phyloP scores from a whole-genome alignment of 2,329 filamentous ascomycete genomes.

The Penicillium sp. region DNA sequence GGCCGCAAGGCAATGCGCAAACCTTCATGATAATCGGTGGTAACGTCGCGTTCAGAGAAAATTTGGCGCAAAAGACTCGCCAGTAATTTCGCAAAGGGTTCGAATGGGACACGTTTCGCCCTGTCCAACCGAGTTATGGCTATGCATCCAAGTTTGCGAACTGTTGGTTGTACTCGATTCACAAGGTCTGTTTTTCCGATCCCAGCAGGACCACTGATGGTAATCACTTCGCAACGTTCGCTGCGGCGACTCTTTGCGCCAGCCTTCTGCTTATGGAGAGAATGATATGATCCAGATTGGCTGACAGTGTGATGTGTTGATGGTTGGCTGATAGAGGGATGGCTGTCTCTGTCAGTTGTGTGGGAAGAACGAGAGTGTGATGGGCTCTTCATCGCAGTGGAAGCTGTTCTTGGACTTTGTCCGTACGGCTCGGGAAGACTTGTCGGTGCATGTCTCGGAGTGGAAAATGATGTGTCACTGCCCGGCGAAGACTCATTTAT shows the following conservation, averaged over 20 bases:
- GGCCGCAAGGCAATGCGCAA: slow-evolving; percentile 54
- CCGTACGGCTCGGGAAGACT: slow-evolving; percentile 10
- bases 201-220: slow-evolving; percentile 55
- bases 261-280: slow-evolving; percentile 39
- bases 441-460: slow-evolving; percentile 26
- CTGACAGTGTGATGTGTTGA: slow-evolving; percentile 32
- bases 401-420: slow-evolving; percentile 8
- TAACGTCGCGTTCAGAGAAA: slow-evolving; percentile 61
- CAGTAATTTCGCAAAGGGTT: slow-evolving; percentile 58
- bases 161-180: slow-evolving; percentile 55
- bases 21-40: slow-evolving; percentile 58
- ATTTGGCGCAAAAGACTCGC: slow-evolving; percentile 61
- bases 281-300: slow-evolving; percentile 32
- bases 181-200: slow-evolving; percentile 60
- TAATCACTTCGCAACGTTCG: slow-evolving; percentile 58
- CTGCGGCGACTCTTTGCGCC: slow-evolving; percentile 50
- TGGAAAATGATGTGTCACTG: slow-evolving; percentile 35
- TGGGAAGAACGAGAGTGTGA: slow-evolving; percentile 38
- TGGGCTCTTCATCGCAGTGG: slow-evolving; percentile 36
- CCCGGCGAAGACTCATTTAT: slow-evolving; percentile 35
- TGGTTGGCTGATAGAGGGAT: slow-evolving; percentile 32
- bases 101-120: slow-evolving; percentile 57
- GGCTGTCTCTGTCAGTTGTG: slow-evolving; percentile 29
- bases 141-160: slow-evolving; percentile 58
- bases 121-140: slow-evolving; percentile 59